Evolutionary conservation across 768 basidiomycete species (phyloP).

Genomic region (Cystoderma amianthinum): DNA sequence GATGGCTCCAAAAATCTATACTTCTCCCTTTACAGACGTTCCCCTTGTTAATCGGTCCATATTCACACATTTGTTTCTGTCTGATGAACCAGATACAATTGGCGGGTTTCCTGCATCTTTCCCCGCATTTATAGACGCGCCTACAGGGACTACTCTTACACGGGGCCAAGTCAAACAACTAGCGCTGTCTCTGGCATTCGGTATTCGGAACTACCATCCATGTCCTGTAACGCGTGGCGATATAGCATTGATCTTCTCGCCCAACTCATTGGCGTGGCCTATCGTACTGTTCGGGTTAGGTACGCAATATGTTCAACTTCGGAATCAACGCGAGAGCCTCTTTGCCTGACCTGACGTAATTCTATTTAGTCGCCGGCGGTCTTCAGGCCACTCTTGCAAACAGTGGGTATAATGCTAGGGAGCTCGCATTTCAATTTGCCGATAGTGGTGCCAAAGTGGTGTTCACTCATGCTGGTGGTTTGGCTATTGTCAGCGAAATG

Average conservation of each 20-base stretch:
- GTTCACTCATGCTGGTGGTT: constrained; percentile 56
- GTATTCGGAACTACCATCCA: constrained; percentile 38
- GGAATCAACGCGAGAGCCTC: constrained; percentile 2
- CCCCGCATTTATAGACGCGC: constrained; percentile 63
- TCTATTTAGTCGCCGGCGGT: constrained; percentile 50
- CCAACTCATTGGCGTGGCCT: constrained; percentile 54
- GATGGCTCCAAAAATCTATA: constrained; percentile 39
- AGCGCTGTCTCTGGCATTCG: constrained; percentile 51
- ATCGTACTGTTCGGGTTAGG: constrained; percentile 40
- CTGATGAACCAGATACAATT: constrained; percentile 20
- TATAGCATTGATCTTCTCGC: constrained; percentile 59
- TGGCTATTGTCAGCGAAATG: constrained; percentile 49
- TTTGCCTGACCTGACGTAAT: constrained; percentile 5
- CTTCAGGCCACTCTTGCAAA: constrained; percentile 69
- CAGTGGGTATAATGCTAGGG: constrained; percentile 57
- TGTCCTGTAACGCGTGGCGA: constrained; percentile 39
- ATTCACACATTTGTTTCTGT: constrained; percentile 41
- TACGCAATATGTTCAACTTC: constrained; percentile 9
- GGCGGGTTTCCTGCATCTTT: constrained; percentile 34
- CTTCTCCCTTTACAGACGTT: constrained; percentile 30
- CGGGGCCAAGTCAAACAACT: constrained; percentile 46
- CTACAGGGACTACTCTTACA: constrained; percentile 47
- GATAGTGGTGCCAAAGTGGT: constrained; percentile 62
- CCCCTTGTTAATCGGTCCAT: constrained; percentile 34
- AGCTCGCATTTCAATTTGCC: constrained; percentile 65